Evolutionary conservation across 73 alveolate genomes (phyloP).

Genomic region (Paramecium sexaurelia): DNA sequence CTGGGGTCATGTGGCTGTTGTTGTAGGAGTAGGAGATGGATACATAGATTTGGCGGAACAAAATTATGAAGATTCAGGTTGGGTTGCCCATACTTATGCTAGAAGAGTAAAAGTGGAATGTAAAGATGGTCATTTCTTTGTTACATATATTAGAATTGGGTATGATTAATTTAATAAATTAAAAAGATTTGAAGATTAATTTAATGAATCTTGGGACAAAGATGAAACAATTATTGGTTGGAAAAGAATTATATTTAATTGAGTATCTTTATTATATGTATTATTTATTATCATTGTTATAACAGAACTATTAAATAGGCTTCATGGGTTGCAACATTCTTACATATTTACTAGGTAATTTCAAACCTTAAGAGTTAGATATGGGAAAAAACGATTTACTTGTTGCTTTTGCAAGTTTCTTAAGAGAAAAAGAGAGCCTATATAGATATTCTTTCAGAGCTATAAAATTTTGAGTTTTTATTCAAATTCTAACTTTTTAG

Average conservation of each 20-base stretch:
- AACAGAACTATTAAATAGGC: neutral
- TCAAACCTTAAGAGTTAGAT: slow-evolving; percentile 95
- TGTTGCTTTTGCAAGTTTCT: slow-evolving; percentile 86
- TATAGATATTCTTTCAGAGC: slow-evolving; percentile 89
- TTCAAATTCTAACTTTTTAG: too few species aligned
- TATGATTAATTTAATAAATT: neutral
- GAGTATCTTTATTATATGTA: neutral
- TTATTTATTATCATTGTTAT: neutral
- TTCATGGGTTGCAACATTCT: slow-evolving; percentile 42
- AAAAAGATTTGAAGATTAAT: neutral
- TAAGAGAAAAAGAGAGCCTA: slow-evolving; percentile 84
- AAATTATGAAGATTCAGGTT: slow-evolving; percentile 49
- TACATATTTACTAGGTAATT: slow-evolving; percentile 93
- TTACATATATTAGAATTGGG: neutral
- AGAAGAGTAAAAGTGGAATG: neutral
- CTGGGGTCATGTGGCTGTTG: slow-evolving; percentile 39
- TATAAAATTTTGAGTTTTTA: slow-evolving; percentile 92
- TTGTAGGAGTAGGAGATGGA: neutral
- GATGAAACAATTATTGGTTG: slow-evolving; percentile 27
- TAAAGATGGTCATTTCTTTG: neutral
- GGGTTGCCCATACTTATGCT: neutral
- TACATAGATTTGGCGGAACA: slow-evolving; percentile 15
- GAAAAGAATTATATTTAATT: slow-evolving; percentile 28
- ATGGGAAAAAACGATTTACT: slow-evolving; percentile 96
- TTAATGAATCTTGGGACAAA: neutral